Evolutionary conservation across 208 protist species (phyloP), one percentile per base, ranked within the genome.

Genomic region (Acanthamoeba lenticulata): DNA sequence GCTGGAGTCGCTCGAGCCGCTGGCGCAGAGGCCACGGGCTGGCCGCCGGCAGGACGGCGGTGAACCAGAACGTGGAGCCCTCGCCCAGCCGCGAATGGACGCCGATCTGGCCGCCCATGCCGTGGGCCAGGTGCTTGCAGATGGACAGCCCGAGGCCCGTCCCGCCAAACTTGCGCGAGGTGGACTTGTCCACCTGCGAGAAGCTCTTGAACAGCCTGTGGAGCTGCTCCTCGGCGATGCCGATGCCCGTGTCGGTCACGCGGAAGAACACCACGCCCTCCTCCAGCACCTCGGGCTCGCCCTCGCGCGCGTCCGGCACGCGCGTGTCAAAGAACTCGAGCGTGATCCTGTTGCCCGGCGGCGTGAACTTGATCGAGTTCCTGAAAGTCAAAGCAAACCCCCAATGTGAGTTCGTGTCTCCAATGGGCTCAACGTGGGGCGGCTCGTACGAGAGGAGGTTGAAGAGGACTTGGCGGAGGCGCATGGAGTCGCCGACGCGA

Each of bases 241-340:
- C 96, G 40, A 97, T 95, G 57, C 96, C 96, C 1, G 94, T 95
- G 52, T 97, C 96, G 42, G 74, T 55, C 7, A 96, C 93, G 2
- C n/a, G 21, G 1, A 52, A 27, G 6, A 38, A 40, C 6, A 52
- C 44, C 36, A 55, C 19, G 52, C 45, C 21, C 19, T 92, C 57
- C 5, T 81, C 88, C 24, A 15, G 13, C 34, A 74, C n/a, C n/a
- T 69, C 19, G 36, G 4, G 5, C 6, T 90, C 42, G 13, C 27
- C 13, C 15, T 72, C 88, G 36, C 40, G 1, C 7, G 74, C 65
- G 19, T 92, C 38, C 6, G 29, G 24, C 29, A 5, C 62, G 62
- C 11, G 24, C 24, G 7, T n/a, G n/a, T n/a, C n/a, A n/a, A 9
- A 24, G 17, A 67, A 36, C 6, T 19, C 13, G 1, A 67, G 40